Conservation (phyloP, 192 early-diverging fungal genomes). For the Dispira simplex region DNA sequence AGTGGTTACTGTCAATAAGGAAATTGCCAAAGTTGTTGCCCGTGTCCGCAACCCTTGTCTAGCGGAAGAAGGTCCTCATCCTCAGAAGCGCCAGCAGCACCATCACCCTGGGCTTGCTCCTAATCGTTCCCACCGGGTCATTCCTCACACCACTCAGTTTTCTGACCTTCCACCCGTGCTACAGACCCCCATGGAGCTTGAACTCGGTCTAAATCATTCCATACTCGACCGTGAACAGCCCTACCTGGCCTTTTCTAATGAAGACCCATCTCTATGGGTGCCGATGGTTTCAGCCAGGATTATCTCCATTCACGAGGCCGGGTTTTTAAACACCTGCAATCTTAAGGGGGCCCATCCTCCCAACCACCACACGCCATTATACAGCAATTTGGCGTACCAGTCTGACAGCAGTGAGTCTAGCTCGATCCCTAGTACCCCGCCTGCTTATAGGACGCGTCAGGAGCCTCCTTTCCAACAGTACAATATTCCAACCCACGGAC, state of each 20-base stretch:
- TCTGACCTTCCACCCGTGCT: not conserved
- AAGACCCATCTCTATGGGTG: not conserved
- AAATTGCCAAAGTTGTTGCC: not conserved
- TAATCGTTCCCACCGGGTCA: too few relatives aligned
- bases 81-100: too few relatives aligned
- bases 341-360: too few relatives aligned
- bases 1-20: not conserved
- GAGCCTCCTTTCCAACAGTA: too few relatives aligned
- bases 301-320: not conserved
- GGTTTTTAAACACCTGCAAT: not conserved
- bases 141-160: not conserved
- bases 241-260: not conserved
- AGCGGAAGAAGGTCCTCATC: too few relatives aligned
- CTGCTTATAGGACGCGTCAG: too few relatives aligned
- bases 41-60: not conserved
- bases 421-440: too few relatives aligned
- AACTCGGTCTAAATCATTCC: not conserved
- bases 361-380: too few relatives aligned
- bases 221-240: not conserved
- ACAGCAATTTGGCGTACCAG: too few relatives aligned
- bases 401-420: too few relatives aligned
- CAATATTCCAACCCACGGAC: too few relatives aligned
- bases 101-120: too few relatives aligned
- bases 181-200: slow-evolving; percentile 4
- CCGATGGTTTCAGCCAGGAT: not conserved